Evolutionary conservation across 805 yeast genomes (phyloP).

Genomic region (Kregervanrija delftensis): DNA sequence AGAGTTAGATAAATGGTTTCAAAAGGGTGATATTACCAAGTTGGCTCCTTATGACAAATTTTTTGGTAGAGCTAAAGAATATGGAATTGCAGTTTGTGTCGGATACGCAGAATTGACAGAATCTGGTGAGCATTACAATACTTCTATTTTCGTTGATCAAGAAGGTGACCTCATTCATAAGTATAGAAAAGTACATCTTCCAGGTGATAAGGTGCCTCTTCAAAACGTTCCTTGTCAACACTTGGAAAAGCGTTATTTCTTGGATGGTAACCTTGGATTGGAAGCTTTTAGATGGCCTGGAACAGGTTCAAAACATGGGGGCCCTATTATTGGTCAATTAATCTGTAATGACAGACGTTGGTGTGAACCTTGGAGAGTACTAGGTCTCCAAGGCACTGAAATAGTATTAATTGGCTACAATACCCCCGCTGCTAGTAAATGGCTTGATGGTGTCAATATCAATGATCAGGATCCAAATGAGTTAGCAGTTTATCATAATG

Average conservation of each 20-base stretch:
- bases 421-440: conserved; percentile 22
- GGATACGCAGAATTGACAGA: conserved; percentile 34
- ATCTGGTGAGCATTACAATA: conserved; percentile 29
- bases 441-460: neutral
- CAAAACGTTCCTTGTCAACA: conserved; percentile 28
- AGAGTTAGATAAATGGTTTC: conserved; percentile 31
- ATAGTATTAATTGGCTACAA: conserved; percentile 31
- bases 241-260: conserved; percentile 32
- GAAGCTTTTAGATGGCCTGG: conserved; percentile 29
- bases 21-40: conserved; percentile 28
- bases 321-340: conserved; percentile 31
- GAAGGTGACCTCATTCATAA: conserved; percentile 25
- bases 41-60: conserved; percentile 21
- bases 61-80: conserved; percentile 28
- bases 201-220: conserved; percentile 31
- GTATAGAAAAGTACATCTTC: conserved; percentile 31
- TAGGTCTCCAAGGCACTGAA: conserved; percentile 35
- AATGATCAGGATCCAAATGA: conserved; percentile 27
- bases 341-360: conserved; percentile 37
- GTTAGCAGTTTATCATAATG: conserved; percentile 28
- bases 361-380: conserved; percentile 37
- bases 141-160: conserved; percentile 26
- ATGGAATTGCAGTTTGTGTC: conserved; percentile 24
- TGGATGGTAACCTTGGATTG: conserved; percentile 32
- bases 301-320: conserved; percentile 13